These are phyloP conservation scores for Coniella vitis DNA, from an alignment of 2,329 filamentous ascomycete species.

Conservation along the genomic window DNA sequence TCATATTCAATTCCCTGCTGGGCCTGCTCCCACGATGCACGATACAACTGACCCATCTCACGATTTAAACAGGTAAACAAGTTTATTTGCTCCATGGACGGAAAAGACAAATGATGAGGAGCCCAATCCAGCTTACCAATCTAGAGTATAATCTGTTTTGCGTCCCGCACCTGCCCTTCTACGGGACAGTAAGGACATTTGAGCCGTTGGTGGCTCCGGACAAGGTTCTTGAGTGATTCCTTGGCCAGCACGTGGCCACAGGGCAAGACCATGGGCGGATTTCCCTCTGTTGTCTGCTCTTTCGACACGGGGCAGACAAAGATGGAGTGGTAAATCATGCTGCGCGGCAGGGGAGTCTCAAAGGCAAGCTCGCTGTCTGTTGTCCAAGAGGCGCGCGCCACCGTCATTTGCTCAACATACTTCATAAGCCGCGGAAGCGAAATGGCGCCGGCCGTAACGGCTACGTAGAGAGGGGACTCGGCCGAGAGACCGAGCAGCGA, in stretches of 20 bases:
- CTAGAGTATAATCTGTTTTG: conserved; percentile 63
- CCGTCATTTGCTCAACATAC: conserved; percentile 77
- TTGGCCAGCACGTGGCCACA: conserved; percentile 91
- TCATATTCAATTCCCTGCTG: too few relatives aligned
- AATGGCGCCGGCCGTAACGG: conserved; percentile 85
- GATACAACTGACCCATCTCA: too few relatives aligned
- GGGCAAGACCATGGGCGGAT: conserved; percentile 94
- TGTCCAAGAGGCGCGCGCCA: conserved; percentile 92
- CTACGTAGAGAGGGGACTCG: conserved; percentile 87
- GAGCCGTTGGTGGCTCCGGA: conserved; percentile 66
- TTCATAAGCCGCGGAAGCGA: conserved; percentile 86
- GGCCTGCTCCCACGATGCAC: too few relatives aligned
- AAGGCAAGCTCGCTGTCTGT: conserved; percentile 85
- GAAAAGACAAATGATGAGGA: too few relatives aligned
- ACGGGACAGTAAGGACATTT: conserved; percentile 95
- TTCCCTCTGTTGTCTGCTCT: conserved; percentile 86
- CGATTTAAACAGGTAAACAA: too few relatives aligned
- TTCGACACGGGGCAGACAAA: conserved; percentile 98
- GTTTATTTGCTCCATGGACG: too few relatives aligned
- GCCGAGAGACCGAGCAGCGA: conserved; percentile 82
- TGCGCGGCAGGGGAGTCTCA: conserved; percentile 53
- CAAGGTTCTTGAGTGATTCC: conserved; percentile 73
- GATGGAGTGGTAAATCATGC: conserved; percentile 81
- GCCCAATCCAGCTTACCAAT: background rate
- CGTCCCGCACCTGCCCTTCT: conserved; percentile 73